Evolutionary conservation across 495 filamentous ascomycete genomes (phyloP).

Genomic region (Penicillium egyptiacum): DNA sequence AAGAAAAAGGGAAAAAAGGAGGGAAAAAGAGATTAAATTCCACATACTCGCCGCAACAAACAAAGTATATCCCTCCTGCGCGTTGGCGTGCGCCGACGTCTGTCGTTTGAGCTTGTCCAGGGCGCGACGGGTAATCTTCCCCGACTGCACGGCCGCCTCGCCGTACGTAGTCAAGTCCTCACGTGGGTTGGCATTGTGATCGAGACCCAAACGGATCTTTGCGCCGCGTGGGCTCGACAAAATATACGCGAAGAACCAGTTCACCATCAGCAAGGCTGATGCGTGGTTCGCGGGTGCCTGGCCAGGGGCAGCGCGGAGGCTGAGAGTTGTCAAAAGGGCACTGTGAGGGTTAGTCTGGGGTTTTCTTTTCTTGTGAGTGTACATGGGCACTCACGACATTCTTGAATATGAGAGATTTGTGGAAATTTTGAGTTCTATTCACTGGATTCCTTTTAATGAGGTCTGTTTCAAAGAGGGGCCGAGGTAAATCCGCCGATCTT

Average conservation of each 20-base stretch:
- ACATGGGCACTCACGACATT: constrained; percentile 14
- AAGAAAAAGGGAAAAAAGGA: not conserved
- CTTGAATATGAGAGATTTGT: too few relatives aligned
- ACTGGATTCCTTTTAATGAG: not conserved
- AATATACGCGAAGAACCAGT: constrained; percentile 49
- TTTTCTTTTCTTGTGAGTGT: not conserved
- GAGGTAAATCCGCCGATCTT: not conserved
- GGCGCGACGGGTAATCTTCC: constrained; percentile 46
- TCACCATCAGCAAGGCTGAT: constrained; percentile 40
- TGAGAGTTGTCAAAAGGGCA: constrained; percentile 26
- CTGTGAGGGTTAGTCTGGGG: constrained; percentile 12
- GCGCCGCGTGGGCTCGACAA: constrained; percentile 42
- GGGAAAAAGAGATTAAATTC: too few relatives aligned
- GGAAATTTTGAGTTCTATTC: not conserved
- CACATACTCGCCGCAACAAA: constrained; percentile 44
- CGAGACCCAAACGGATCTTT: constrained; percentile 45
- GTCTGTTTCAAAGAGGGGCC: not conserved
- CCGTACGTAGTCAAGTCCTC: constrained; percentile 49
- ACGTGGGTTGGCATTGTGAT: constrained; percentile 50
- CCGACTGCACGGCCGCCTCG: constrained; percentile 45
- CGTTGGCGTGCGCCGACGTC: constrained; percentile 50
- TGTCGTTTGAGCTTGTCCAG: constrained; percentile 48
- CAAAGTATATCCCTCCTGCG: constrained; percentile 48
- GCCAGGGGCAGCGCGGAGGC: constrained; percentile 26
- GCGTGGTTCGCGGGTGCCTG: constrained; percentile 35